Conservation (phyloP, 208 protist species). For the Trypanosoma cruzi region DNA sequence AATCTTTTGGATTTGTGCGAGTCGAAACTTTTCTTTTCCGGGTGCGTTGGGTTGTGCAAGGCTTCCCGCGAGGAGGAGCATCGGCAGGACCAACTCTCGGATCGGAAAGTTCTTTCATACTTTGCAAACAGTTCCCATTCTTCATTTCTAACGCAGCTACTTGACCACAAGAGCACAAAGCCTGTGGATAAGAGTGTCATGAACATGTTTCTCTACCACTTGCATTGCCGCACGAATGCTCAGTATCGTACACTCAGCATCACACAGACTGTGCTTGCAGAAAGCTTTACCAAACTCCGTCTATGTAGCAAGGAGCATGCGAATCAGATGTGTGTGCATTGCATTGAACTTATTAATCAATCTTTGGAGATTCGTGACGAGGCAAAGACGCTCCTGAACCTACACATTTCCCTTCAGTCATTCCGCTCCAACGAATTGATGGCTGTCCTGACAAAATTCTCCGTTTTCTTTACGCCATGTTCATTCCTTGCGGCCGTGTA, state of each 20-base stretch:
- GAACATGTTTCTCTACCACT: conserved; percentile 88
- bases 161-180: conserved; percentile 48
- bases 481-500: conserved; percentile 90
- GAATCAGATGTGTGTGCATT: conserved; percentile 72
- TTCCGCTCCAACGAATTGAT: conserved; percentile 91
- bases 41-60: conserved; percentile 2
- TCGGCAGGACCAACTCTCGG: conserved; percentile 26
- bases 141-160: conserved; percentile 65
- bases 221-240: conserved; percentile 85
- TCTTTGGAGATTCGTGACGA: conserved; percentile 84
- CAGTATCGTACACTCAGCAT: conserved; percentile 82
- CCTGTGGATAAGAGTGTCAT: conserved; percentile 75
- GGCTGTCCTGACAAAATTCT: conserved; percentile 85
- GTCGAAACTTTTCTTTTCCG: conserved; percentile 67
- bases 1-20: conserved; percentile 83
- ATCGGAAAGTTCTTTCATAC: conserved; percentile 73
- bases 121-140: conserved; percentile 78
- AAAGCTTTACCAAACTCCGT: conserved; percentile 78
- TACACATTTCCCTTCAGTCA: conserved; percentile 82
- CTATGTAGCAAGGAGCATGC: conserved; percentile 77
- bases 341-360: conserved; percentile 71
- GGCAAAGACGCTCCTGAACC: conserved; percentile 79
- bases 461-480: conserved; percentile 85
- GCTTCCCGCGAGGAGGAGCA: conserved; percentile 7
- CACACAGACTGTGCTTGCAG: conserved; percentile 56